Percentiles rank a stretch among this genome's conserved stretches.
phyloP scores from a whole-genome alignment of 192 early-diverging fungal genomes.

The Backusella mclennaniae region DNA sequence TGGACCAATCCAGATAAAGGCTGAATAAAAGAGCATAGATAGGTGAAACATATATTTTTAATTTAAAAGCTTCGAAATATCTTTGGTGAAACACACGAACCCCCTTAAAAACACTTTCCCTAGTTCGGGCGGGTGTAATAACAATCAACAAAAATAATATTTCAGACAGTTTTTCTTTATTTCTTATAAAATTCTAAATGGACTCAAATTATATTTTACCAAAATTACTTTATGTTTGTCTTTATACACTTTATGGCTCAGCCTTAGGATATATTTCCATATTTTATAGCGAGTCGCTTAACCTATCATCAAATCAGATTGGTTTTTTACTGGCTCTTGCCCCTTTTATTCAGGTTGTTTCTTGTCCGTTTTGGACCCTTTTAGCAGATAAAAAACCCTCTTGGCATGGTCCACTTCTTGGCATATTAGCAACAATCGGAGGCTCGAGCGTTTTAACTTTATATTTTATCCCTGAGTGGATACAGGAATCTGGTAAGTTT shows the following conservation, averaged over 20 bases:
- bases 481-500: conserved; percentile 6
- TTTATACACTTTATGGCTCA: conserved; percentile 25
- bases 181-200: conserved; percentile 7
- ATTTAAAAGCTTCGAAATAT: conserved; percentile 2
- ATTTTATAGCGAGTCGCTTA: conserved; percentile 26
- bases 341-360: conserved; percentile 32
- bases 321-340: conserved; percentile 35
- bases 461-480: conserved; percentile 17
- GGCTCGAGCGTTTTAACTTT: conserved; percentile 18
- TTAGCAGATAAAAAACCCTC: conserved; percentile 31
- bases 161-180: neutral
- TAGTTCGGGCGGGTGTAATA: neutral
- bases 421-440: conserved; percentile 14
- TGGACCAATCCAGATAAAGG: neutral
- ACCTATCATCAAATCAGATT: conserved; percentile 26
- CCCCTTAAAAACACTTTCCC: neutral
- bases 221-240: conserved; percentile 28
- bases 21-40: neutral
- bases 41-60: conserved; percentile 2
- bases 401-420: conserved; percentile 27
- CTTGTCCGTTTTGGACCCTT: conserved; percentile 38
- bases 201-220: conserved; percentile 15
- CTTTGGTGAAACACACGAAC: neutral
- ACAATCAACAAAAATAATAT: conserved; percentile 3
- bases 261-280: conserved; percentile 26